Evolutionary conservation across 2,329 filamentous ascomycete species (phyloP), one percentile per base, ranked within the genome.

Genomic region (Neonectria magnoliae): DNA sequence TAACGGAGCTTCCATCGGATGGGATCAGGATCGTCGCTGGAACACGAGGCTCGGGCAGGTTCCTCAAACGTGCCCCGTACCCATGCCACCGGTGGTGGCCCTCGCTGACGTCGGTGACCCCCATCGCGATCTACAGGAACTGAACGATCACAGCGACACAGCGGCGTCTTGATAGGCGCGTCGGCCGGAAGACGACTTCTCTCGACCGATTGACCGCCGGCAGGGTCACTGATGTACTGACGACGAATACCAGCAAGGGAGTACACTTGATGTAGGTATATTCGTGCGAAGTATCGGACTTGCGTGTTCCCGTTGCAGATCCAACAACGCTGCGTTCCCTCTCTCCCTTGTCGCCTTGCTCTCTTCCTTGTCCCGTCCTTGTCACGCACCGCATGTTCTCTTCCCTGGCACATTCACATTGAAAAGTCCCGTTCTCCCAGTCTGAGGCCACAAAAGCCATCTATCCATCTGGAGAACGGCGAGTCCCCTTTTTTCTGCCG

Each of bases 101-200:
- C 41, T 50, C 55, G 41, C 63, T 68, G 60, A 68, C 64, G 64
- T 64, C 64, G 55, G 25, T 58, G 52, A 57, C 57, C 63, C 57
- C 63, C 60, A 64, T 66, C 57, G 33, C 60, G 66, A 66, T 68
- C 64, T 66, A 66, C 66, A 66, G 53, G 60, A 60, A 64, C 65
- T 66, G 45, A 60, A 64, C 64, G 64, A 66, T 66, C 64, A 60
- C 51, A 20, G 10, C 38, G 33, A 36, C 42, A 45, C 47, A 31
- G 27, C 38, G 29, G 18, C 48, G 29, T 51, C 51, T 22, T 57
- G 53, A 44, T 44, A 29, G 29, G 18, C 36, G 18, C 38, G 20
- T 44, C 33, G 13, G 20, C 38, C 38, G 47, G 27, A 50, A 31
- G 51, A 44, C 38, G 29, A 33, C 13, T 29, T 48, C 13, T 29